A percentile compares a stretch with the other conserved stretches of the same genome.
Conservation (phyloP, 2,329 filamentous ascomycete genomes). For the Colletotrichum magnum region DNA sequence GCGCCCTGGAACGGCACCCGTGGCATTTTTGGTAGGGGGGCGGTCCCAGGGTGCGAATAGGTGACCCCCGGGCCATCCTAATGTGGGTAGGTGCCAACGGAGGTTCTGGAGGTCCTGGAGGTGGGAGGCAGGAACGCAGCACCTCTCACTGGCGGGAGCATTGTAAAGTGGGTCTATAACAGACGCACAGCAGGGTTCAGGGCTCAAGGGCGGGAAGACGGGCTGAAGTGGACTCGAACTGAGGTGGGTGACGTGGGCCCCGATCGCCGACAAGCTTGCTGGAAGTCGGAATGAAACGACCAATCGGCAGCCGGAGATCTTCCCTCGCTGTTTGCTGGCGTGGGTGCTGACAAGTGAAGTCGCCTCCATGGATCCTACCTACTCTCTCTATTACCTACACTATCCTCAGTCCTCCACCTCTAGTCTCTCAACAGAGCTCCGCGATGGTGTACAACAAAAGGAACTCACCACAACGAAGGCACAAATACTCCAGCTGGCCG, state of each 20-base stretch:
- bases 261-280: conserved; percentile 26
- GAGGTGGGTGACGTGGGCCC: neutral
- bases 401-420: too few relatives aligned
- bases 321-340: conserved; percentile 19
- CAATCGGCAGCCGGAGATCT: conserved; percentile 18
- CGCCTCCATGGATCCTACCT: too few relatives aligned
- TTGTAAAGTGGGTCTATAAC: conserved; percentile 4
- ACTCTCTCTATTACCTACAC: too few relatives aligned
- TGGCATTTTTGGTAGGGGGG: neutral
- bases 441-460: too few relatives aligned
- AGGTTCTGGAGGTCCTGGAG: neutral
- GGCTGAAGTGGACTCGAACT: conserved; percentile 19
- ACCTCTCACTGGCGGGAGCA: neutral
- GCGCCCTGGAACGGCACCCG: conserved; percentile 6
- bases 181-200: conserved; percentile 20
- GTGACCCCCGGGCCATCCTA: neutral
- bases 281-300: conserved; percentile 22
- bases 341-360: neutral
- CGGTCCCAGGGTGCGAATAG: conserved; percentile 9
- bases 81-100: neutral
- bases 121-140: conserved; percentile 6
- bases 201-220: neutral
- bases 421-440: too few relatives aligned
- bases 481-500: too few relatives aligned
- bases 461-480: too few relatives aligned